These are phyloP conservation scores for Pleurotus giganteus DNA, from an alignment of 768 basidiomycete genomes.

Conservation along the genomic window DNA sequence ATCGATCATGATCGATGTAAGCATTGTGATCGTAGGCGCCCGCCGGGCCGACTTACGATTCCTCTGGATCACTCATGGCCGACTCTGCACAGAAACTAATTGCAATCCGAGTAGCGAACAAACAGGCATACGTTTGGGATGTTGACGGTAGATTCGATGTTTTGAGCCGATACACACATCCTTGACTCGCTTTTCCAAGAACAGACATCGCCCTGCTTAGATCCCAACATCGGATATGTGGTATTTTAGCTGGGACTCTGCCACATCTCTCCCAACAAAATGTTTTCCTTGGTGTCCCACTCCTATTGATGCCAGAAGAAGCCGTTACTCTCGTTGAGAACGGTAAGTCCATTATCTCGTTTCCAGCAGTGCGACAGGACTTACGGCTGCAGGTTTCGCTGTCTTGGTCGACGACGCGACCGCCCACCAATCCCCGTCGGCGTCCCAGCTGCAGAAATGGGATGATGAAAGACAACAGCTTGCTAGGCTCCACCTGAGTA, in stretches of 20 bases:
- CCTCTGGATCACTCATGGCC: neutral
- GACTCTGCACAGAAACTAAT: conserved; percentile 30
- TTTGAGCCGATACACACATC: neutral
- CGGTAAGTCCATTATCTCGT: conserved; percentile 40
- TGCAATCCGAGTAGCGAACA: conserved; percentile 70
- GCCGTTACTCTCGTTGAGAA: conserved; percentile 83
- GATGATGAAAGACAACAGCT: conserved; percentile 43
- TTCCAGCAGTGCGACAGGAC: conserved; percentile 13
- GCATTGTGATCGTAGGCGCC: neutral
- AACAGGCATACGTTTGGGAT: conserved; percentile 87
- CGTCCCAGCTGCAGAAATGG: conserved; percentile 52
- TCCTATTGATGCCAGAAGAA: conserved; percentile 89
- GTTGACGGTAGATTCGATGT: conserved; percentile 55
- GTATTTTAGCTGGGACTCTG: conserved; percentile 84
- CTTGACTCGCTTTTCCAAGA: conserved; percentile 9
- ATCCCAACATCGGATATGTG: conserved; percentile 78
- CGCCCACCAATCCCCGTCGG: conserved; percentile 51
- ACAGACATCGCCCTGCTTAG: conserved; percentile 82
- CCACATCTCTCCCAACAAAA: conserved; percentile 97
- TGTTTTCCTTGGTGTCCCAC: conserved; percentile 90
- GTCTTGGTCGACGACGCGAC: conserved; percentile 70
- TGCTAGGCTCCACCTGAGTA: conserved; percentile 49
- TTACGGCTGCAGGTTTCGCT: conserved; percentile 57
- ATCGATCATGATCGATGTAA: neutral
- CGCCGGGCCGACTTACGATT: no score